Percentiles rank a stretch among this genome's conserved stretches.
Evolutionary conservation across 345 rosid genomes (phyloP).

Genomic region (Aquilaria yunnanensis): DNA sequence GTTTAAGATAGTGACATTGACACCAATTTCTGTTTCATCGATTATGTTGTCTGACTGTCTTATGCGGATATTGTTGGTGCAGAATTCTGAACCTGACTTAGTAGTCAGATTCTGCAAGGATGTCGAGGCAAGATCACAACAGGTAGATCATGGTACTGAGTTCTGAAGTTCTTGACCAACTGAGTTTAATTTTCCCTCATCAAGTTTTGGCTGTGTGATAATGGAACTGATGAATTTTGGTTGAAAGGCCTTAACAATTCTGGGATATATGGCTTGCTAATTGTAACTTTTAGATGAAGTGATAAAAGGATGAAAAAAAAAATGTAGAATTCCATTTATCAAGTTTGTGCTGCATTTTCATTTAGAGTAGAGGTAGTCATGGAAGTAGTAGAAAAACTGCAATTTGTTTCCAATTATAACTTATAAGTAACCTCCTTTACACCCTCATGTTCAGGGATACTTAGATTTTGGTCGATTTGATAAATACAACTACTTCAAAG

Average conservation of each 20-base stretch:
- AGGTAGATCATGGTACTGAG: constrained; percentile 45
- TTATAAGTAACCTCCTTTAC: background rate
- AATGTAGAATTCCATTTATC: too few species aligned
- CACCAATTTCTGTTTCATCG: background rate
- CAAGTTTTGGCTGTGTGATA: background rate
- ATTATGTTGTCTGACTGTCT: background rate
- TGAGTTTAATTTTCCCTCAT: constrained; percentile 6
- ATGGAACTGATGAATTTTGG: background rate
- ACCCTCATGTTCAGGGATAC: constrained; percentile 57
- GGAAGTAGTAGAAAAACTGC: background rate
- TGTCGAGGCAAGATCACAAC: constrained; percentile 75
- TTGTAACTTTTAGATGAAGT: too few species aligned
- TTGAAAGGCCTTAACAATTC: too few species aligned
- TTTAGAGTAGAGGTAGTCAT: background rate
- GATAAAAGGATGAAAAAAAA: too few species aligned
- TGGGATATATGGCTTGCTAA: too few species aligned
- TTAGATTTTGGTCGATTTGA: constrained; percentile 74
- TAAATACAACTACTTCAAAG: constrained; percentile 50
- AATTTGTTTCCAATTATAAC: background rate
- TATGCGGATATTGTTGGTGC: constrained; percentile 7
- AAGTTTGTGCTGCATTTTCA: background rate
- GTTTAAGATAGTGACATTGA: background rate
- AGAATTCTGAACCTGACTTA: constrained; percentile 51
- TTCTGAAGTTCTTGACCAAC: constrained; percentile 21
- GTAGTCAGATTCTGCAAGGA: constrained; percentile 90